These are phyloP conservation scores for Candida albicans DNA, from an alignment of 1,139 yeast species.

Conservation along the genomic window DNA sequence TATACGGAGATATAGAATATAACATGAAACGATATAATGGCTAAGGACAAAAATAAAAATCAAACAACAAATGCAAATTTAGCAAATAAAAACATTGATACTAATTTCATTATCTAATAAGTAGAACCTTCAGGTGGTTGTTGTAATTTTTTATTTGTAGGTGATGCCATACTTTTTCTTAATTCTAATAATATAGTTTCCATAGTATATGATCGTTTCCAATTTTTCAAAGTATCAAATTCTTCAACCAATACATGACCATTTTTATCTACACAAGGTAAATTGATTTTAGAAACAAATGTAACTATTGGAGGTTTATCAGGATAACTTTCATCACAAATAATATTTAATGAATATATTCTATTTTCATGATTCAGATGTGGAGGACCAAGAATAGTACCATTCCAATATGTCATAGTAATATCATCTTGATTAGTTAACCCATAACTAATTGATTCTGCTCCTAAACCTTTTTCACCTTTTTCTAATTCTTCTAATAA, in stretches of 20 bases:
- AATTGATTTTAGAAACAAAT: conserved; percentile 79
- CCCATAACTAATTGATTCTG: conserved; percentile 95
- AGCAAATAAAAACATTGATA: not conserved
- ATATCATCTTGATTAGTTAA: conserved; percentile 86
- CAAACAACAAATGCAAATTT: not conserved
- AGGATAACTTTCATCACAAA: conserved; percentile 85
- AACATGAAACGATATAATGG: not conserved
- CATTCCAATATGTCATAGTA: conserved; percentile 92
- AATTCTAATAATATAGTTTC: conserved; percentile 87
- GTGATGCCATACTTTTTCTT: conserved; percentile 79
- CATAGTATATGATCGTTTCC: conserved; percentile 91
- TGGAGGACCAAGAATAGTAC: conserved; percentile 96
- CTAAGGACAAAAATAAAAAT: not conserved
- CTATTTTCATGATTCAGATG: conserved; percentile 92
- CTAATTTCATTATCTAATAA: conserved; percentile 31
- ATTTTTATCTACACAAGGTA: conserved; percentile 79
- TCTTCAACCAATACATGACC: conserved; percentile 65
- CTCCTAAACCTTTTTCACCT: conserved; percentile 97
- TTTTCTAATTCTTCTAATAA: conserved; percentile 93
- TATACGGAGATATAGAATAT: not conserved
- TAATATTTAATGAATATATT: conserved; percentile 78
- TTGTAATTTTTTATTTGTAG: conserved; percentile 77
- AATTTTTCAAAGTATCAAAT: conserved; percentile 71
- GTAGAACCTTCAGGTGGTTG: conserved; percentile 92
- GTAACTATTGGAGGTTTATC: conserved; percentile 81